These are phyloP conservation scores for Penicillium cataractarum DNA, from an alignment of 495 filamentous ascomycete genomes.

Conservation along the genomic window DNA sequence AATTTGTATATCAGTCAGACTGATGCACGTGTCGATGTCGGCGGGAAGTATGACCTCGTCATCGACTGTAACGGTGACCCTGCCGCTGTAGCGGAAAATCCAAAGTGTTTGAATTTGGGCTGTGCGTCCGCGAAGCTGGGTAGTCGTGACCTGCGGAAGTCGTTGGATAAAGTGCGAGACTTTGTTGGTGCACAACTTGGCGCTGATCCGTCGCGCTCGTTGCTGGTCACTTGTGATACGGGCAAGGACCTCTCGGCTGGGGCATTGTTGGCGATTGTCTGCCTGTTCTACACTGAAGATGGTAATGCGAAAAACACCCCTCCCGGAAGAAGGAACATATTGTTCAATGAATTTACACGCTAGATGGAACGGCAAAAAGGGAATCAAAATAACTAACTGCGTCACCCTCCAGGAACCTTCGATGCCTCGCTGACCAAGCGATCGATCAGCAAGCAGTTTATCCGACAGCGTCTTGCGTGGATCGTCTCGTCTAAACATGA, in stretches of 20 bases:
- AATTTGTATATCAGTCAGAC: conserved; percentile 44
- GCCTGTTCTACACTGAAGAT: conserved; percentile 61
- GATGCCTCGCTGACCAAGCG: conserved; percentile 30
- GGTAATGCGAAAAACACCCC: conserved; percentile 39
- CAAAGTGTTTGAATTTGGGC: conserved; percentile 60
- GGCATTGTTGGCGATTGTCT: conserved; percentile 63
- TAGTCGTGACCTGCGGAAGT: conserved; percentile 70
- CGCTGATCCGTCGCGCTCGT: conserved; percentile 33
- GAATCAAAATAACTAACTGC: conserved; percentile 24
- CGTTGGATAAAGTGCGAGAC: conserved; percentile 56
- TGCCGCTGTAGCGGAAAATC: conserved; percentile 35
- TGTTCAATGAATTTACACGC: conserved; percentile 23
- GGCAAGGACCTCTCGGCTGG: conserved; percentile 70
- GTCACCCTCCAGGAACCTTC: conserved; percentile 33
- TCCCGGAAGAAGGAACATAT: neutral
- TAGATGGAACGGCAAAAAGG: conserved; percentile 25
- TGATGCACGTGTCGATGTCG: conserved; percentile 18
- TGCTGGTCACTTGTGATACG: conserved; percentile 62
- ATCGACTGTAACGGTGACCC: conserved; percentile 47
- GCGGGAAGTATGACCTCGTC: conserved; percentile 44
- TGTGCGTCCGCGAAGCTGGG: conserved; percentile 70
- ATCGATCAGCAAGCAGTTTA: conserved; percentile 69
- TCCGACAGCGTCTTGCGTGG: conserved; percentile 74
- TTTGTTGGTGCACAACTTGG: conserved; percentile 47
- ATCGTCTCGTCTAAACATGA: conserved; percentile 74